Conservation (phyloP, 495 filamentous ascomycete genomes). For the Geoglossum glabrum region DNA sequence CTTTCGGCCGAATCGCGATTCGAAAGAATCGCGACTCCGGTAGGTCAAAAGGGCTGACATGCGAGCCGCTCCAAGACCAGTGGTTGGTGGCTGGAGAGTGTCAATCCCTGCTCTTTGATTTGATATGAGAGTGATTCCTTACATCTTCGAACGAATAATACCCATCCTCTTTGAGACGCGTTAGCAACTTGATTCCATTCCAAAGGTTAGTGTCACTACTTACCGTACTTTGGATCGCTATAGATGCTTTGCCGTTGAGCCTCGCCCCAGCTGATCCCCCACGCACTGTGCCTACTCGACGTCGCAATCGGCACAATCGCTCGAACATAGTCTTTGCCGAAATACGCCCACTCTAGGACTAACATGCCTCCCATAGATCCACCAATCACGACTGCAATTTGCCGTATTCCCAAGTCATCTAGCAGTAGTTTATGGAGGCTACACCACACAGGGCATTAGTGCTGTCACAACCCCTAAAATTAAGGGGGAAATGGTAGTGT, state of each 20-base stretch:
- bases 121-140: not conserved
- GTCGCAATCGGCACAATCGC: slow-evolving; percentile 88
- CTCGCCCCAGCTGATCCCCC: slow-evolving; percentile 98
- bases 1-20: slow-evolving; percentile 84
- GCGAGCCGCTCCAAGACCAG: slow-evolving; percentile 80
- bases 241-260: slow-evolving; percentile 96
- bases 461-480: not conserved
- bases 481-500: not conserved
- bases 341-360: slow-evolving; percentile 88
- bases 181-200: not conserved
- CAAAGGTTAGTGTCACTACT: not conserved
- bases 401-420: slow-evolving; percentile 69
- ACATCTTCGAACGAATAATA: slow-evolving; percentile 54
- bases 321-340: slow-evolving; percentile 83
- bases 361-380: slow-evolving; percentile 99
- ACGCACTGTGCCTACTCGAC: slow-evolving; percentile 87
- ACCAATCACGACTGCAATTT: slow-evolving; percentile 76
- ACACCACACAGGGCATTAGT: not conserved
- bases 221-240: slow-evolving; percentile 75
- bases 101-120: slow-evolving; percentile 3
- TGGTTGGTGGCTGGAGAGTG: slow-evolving; percentile 44
- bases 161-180: slow-evolving; percentile 45
- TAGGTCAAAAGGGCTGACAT: slow-evolving; percentile 96
- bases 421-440: slow-evolving; percentile 83
- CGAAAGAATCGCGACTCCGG: slow-evolving; percentile 88